Base-by-base conservation (phyloP, 371 early-diverging fungal species). In the Mucor ambiguus region DNA sequence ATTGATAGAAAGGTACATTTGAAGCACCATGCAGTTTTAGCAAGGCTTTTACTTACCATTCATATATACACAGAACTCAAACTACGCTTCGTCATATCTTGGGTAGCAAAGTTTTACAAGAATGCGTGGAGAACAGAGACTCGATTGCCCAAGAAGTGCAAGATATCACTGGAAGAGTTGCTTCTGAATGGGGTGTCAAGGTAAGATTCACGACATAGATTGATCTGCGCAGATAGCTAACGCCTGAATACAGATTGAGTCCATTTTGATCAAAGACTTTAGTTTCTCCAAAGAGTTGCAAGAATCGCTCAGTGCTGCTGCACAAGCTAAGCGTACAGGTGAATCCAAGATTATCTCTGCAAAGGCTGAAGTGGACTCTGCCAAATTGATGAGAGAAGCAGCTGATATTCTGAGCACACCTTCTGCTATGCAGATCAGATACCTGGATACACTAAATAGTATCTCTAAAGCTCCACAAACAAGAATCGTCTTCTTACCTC, bases 371-470 rank as follows among this genome's bases (percentile, higher is more conserved):
- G 96, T 97, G 2, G 93, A 96, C 37, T 82, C 93, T 9, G 96
- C 97, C 22, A 95, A 92, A 69, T 73, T 97, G 58, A 97, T 96
- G 97, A 83, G 96, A 48, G 92, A 96, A 66, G 96, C 97, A 16
- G 90, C 93, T 0, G 90, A 90, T 64, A 84, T 91, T 62, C 75
- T 90, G 30, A 87, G 75, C 65, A 82, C 83, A 11, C 87, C 88
- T n/a, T 87, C 92, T 2, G 95, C 93, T 2, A 91, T 88, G 90
- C 94, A 94, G 70, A 94, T 94, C 58, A 87, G 94, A 28, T 94
- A 95, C 64, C 80, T 96, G n/a, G 96, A 96, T 49, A 95, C 96
- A 16, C 80, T 96, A 35, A 65, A 65, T 49, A 64, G 44, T 26
- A 57, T 64, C 24, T 64, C 64, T 4, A 64, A 58, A 33, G 46